Base-by-base conservation (phyloP, 2,329 filamentous ascomycete genomes). In the Alternaria ethzedia region DNA sequence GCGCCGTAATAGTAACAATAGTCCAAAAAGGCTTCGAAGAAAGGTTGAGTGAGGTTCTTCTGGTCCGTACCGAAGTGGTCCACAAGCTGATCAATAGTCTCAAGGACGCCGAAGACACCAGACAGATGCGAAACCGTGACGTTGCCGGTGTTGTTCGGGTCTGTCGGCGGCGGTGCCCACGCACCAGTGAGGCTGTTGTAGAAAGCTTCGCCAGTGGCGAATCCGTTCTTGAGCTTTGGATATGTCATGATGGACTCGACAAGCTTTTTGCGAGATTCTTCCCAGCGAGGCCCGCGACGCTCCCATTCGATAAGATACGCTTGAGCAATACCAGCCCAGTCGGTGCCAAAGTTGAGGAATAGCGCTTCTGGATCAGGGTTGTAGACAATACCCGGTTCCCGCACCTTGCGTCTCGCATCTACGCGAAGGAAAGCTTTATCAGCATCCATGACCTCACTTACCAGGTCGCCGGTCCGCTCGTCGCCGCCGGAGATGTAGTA, bases 271-370 rank as follows among this genome's bases (percentile, higher is more conserved):
- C 79, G 81, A 1, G 86, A 83, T 68, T 87, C 84, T 57, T 86
- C 76, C 84, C 85, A 87, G 3, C 84, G 79, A 0, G 84, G 77
- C 0, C 86, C 85, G 2, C 84, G 84, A 0, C 87, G 82, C 70
- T 89, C 87, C 85, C 86, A 89, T 61, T 87, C 88, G 2, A 88
- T 82, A 0, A 89, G 80, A 85, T 87, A 89, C 0, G 83, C 83
- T 3, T 83, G 83, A 0, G 87, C 87, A 2, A 89, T 78, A 0
- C 85, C 85, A 0, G 83, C 83, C 85, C 86, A 89, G 68, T 89
- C 88, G 0, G 87, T 88, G 3, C 87, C 87, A 4, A 89, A 80
- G 36, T 84, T 82, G 9, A 88, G 82, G 44, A 84, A 83, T 0
- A 86, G 81, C 15, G 75, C 77, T 11, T 69, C 80, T 8, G 74